Evolutionary conservation across 2,329 filamentous ascomycete genomes (phyloP).

Genomic region (Fusarium sp.): DNA sequence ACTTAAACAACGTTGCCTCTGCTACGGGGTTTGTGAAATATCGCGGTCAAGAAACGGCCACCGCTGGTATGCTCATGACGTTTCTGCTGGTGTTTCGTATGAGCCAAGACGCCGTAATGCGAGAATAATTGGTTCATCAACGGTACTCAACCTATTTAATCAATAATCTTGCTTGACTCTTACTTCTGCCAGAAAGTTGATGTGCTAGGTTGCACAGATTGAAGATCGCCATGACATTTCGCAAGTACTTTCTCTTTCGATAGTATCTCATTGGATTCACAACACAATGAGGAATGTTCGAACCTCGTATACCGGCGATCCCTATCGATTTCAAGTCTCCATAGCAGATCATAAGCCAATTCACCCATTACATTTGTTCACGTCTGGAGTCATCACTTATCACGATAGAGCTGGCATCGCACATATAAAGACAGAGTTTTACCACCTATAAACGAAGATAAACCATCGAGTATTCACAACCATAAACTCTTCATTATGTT

Average conservation of each 20-base stretch:
- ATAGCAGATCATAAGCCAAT: not conserved
- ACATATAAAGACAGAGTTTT: slow-evolving; percentile 19
- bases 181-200: not conserved
- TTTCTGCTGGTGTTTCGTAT: not conserved
- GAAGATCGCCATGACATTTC: slow-evolving; percentile 3
- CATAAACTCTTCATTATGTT: slow-evolving; percentile 21
- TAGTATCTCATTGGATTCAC: slow-evolving; percentile 1
- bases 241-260: not conserved
- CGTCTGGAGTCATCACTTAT: not conserved
- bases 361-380: not conserved
- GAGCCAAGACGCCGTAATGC: not conserved
- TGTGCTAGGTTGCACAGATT: not conserved
- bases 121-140: not conserved
- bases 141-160: not conserved
- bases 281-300: slow-evolving; percentile 11
- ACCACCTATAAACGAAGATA: not conserved
- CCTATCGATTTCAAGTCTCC: not conserved
- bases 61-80: slow-evolving; percentile 2
- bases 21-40: no score
- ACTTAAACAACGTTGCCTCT: no score
- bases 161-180: no score
- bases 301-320: slow-evolving; percentile 9
- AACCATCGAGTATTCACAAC: not conserved
- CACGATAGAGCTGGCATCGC: not conserved
- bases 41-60: not conserved